These are phyloP conservation scores for Ceriops zippeliana DNA, from an alignment of 345 rosid species.

Conservation along the genomic window DNA sequence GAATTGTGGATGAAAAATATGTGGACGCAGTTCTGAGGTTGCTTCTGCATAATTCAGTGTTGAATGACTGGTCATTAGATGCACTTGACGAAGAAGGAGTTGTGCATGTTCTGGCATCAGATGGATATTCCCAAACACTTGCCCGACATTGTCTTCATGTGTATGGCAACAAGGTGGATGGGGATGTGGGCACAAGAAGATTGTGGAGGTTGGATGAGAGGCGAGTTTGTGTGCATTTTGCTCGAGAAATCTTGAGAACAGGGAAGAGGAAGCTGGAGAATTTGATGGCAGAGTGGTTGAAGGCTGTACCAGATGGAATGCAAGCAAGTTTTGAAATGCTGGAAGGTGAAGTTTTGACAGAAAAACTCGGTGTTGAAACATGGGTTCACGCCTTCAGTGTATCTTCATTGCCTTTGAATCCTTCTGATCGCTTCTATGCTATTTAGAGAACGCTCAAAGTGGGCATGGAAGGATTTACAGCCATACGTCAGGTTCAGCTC, in stretches of 20 bases:
- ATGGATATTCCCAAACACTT: constrained; percentile 58
- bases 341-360: constrained; percentile 90
- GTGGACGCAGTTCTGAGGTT: constrained; percentile 59
- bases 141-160: constrained; percentile 58
- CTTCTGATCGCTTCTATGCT: constrained; percentile 64
- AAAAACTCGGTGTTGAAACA: constrained; percentile 67
- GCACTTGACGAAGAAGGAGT: constrained; percentile 60
- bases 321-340: constrained; percentile 60
- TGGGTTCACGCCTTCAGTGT: constrained; percentile 68
- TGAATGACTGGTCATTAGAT: constrained; percentile 67
- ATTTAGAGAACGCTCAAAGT: constrained; percentile 67
- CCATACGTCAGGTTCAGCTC: constrained; percentile 68
- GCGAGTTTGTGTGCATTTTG: constrained; percentile 70
- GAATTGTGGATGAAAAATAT: constrained; percentile 63
- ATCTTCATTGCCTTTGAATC: constrained; percentile 64
- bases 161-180: constrained; percentile 50
- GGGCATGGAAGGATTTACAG: constrained; percentile 90
- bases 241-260: constrained; percentile 51
- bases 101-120: constrained; percentile 47
- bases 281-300: constrained; percentile 68
- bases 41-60: constrained; percentile 58
- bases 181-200: constrained; percentile 14
- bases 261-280: constrained; percentile 62
- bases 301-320: constrained; percentile 64
- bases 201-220: constrained; percentile 69